Evolutionary conservation across 2,329 filamentous ascomycete genomes (phyloP).

Genomic region (Rhynchosporium graminicola): DNA sequence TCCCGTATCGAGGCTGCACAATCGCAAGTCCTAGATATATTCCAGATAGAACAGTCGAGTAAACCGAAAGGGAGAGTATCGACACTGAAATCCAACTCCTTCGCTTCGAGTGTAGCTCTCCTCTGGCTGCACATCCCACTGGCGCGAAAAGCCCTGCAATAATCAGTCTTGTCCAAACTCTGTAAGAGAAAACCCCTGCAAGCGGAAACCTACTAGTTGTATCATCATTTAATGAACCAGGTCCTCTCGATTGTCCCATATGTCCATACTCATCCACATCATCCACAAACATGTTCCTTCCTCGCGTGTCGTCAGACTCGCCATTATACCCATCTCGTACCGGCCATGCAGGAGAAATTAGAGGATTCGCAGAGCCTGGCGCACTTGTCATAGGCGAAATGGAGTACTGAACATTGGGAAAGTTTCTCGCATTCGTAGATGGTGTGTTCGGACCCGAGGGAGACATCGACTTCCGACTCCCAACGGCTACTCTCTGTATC

Average conservation of each 20-base stretch:
- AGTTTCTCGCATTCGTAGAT: constrained; percentile 2
- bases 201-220: constrained; percentile 12
- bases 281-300: constrained; percentile 23
- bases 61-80: constrained; percentile 54
- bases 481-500: constrained; percentile 20
- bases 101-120: constrained; percentile 32
- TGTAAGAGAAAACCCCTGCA: too few species aligned
- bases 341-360: constrained; percentile 25
- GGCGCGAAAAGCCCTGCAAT: constrained; percentile 19
- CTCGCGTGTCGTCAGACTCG: constrained; percentile 15
- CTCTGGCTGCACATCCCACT: constrained; percentile 28
- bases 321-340: constrained; percentile 5
- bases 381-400: constrained; percentile 3
- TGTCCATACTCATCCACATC: constrained; percentile 21
- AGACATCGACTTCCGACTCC: constrained; percentile 13
- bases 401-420: constrained; percentile 10
- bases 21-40: constrained; percentile 67
- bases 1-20: constrained; percentile 62
- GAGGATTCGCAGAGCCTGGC: constrained; percentile 18
- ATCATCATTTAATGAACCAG: constrained; percentile 19
- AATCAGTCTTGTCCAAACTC: neutral
- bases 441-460: constrained; percentile 12
- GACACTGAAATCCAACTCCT: constrained; percentile 51
- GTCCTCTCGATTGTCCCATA: constrained; percentile 4
- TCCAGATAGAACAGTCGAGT: constrained; percentile 64